Evolutionary conservation across 495 filamentous ascomycete species (phyloP), one percentile per base, ranked within the genome.

Genomic region (Aspergillus ostianus): DNA sequence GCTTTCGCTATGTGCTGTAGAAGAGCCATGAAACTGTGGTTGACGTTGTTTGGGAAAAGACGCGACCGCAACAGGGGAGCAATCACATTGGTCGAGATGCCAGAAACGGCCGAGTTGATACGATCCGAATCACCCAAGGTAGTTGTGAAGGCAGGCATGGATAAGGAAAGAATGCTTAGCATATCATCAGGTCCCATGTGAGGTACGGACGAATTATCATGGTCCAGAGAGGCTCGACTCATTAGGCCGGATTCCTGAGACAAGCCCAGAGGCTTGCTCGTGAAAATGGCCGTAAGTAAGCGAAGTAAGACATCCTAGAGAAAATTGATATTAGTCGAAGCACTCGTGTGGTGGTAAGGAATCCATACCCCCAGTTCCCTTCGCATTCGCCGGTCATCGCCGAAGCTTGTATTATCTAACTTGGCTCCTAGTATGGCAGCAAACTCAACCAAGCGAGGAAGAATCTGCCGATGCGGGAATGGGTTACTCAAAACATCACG

Each of bases 391-490:
- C 89, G 84, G 75, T 98, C 91, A 72, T 98, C 94, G 23, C 94
- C 94, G 73, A 97, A 98, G 63, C 91, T 98, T 12, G 94, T 99
- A 67, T 98, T 96, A 67, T 97, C 91, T 47, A 97, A 85, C 74
- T 99, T 99, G 66, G 91, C 85, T 9, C 93, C 94, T 47, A 99
- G 71, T 49, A 96, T 88, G 3, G 90, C 90, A 8, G 90, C 90
- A 63, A 98, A 95, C 61, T 95, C 90, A 29, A 99, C 77, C 56
- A 99, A 75, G 27, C 88, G 86, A 7, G 95, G 91, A 21, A 99
- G 78, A 20, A 90, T 92, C 69, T 96, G 92, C 51, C 94, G 82
- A 68, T 98, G 93, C 1, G 94, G 95, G 64, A 99, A 90, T 3
- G 95, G 95, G 70, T 99, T 98, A 47, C 88, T 87, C 27, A 98